These are phyloP conservation scores for Epicoccum nigrum DNA, from an alignment of 2,329 filamentous ascomycete species.

Conservation along the genomic window DNA sequence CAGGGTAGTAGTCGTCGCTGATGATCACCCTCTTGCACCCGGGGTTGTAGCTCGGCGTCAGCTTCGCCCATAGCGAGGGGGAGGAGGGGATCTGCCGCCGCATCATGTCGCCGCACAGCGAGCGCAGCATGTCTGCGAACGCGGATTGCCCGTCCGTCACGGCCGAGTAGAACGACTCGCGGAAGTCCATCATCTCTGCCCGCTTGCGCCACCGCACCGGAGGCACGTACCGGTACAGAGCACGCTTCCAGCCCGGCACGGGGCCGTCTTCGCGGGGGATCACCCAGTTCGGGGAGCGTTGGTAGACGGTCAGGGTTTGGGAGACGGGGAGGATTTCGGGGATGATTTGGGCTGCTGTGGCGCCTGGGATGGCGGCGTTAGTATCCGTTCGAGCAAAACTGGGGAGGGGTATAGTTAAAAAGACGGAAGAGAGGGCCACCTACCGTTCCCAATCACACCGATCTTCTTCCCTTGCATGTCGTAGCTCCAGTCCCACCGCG, in stretches of 20 bases:
- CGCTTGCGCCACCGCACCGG: slow-evolving; percentile 58
- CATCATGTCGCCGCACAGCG: slow-evolving; percentile 49
- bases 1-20: slow-evolving; percentile 62
- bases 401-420: no score
- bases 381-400: no score
- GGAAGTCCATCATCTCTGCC: slow-evolving; percentile 60
- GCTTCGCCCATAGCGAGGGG: slow-evolving; percentile 58
- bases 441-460: slow-evolving; percentile 66
- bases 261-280: slow-evolving; percentile 59
- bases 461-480: slow-evolving; percentile 61
- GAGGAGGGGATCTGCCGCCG: slow-evolving; percentile 55
- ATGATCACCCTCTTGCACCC: slow-evolving; percentile 64
- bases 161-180: slow-evolving; percentile 56
- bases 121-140: slow-evolving; percentile 51
- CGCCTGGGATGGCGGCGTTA: no score
- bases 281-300: slow-evolving; percentile 66
- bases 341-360: slow-evolving; percentile 64
- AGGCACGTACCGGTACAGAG: slow-evolving; percentile 58
- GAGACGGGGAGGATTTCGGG: slow-evolving; percentile 61
- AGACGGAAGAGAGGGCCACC: no score
- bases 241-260: slow-evolving; percentile 52
- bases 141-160: slow-evolving; percentile 51
- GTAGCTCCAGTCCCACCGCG: slow-evolving; percentile 66
- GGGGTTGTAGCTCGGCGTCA: slow-evolving; percentile 60
- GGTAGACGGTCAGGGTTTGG: slow-evolving; percentile 60